Evolutionary conservation across 352 stramenopile species (phyloP), one percentile per base, ranked within the genome.

Genomic region (Thraustotheca clavata): DNA sequence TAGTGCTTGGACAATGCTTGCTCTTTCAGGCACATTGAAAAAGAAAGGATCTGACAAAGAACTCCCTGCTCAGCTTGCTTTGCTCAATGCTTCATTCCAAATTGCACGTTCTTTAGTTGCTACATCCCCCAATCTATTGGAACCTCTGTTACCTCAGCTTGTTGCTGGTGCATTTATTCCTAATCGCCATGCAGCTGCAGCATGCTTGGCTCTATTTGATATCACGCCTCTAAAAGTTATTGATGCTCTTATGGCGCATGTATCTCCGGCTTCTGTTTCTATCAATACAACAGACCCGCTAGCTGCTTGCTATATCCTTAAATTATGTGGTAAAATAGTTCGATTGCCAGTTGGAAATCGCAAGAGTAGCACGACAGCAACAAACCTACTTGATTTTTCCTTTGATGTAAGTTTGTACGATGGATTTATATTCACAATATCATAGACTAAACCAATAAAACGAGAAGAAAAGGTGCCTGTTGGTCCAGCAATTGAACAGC

Each of bases 301-400:
- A 38, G 76, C 83, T 5, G 83, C 77, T n/a, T 70, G 86, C 20
- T 87, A 89, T 54, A 29, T 92, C 41, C 41, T 92, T 41, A 72
- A 73, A 0, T 66, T 92, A 3, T 79, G 69, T 22, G 83, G 80
- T 0, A 76, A 83, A 59, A 71, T 90, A 67, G 75, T 70, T 39
- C 80, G 83, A 0, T 62, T 89, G 14, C 75, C 74, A 0, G 43
- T 71, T 1, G n/a, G n/a, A 1, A 40, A 48, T 33, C 27, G 34
- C 16, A 59, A 41, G 16, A 27, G 31, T 3, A n/a, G 39, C 3
- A 59, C 49, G 12, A 62, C 49, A n/a, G 74, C 39, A 16, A 11
- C 20, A 14, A 80, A 73, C 41, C 49, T 87, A 20, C 67, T 87
- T n/a, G 77, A 87, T 29, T 75, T 87, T 2, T 76, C 73, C 9